phyloP scores from a whole-genome alignment of 345 rosid genomes.

The Euclidium syriacum region DNA sequence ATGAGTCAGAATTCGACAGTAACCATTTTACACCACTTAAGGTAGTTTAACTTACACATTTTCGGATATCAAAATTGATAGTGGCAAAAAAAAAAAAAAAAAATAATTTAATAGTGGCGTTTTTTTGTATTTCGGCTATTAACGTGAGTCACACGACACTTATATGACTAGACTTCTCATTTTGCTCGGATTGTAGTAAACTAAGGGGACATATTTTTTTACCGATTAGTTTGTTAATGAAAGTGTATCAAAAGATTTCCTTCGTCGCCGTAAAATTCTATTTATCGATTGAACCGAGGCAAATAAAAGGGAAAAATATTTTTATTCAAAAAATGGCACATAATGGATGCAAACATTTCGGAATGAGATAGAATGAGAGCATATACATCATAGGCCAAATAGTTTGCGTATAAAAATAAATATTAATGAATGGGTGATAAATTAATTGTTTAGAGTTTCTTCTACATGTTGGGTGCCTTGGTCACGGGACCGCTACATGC shows the following conservation, averaged over 20 bases:
- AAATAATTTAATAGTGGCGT: too few species aligned
- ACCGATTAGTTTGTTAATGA: not conserved
- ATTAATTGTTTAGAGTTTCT: not conserved
- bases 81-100: too few species aligned
- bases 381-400: conserved; percentile 19
- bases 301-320: not conserved
- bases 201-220: not conserved
- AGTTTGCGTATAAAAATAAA: not conserved
- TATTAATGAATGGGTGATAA: conserved; percentile 1
- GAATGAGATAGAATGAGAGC: not conserved
- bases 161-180: not conserved
- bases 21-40: not conserved
- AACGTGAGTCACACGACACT: not conserved
- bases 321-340: not conserved
- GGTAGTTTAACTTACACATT: not conserved
- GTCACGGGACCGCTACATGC: conserved; percentile 26
- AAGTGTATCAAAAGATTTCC: too few species aligned
- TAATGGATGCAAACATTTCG: not conserved
- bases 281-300: not conserved
- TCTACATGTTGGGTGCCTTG: conserved; percentile 4
- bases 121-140: too few species aligned
- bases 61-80: not conserved
- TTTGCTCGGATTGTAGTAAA: not conserved
- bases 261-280: not conserved
- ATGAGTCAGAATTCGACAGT: too few species aligned